phyloP scores from a whole-genome alignment of 108 stramenopile species.

The Nannochloropsis gaditana region DNA sequence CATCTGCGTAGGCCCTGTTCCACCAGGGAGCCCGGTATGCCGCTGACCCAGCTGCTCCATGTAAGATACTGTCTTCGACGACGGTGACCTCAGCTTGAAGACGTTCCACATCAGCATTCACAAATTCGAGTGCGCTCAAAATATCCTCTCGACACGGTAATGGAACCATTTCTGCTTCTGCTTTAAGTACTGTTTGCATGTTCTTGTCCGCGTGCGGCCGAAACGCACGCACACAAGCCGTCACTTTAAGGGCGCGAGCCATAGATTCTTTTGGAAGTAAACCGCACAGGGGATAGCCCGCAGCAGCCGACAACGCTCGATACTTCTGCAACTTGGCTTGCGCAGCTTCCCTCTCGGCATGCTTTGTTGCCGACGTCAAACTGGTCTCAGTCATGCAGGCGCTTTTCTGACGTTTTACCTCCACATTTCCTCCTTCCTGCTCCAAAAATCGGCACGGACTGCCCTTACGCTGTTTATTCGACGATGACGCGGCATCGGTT shows the following conservation, averaged over 20 bases:
- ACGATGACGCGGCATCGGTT: no score
- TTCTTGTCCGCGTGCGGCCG: not conserved
- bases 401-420: not conserved
- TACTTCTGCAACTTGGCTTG: not conserved
- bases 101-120: not conserved
- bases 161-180: not conserved
- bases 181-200: not conserved
- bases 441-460: no score
- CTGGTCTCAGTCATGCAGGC: not conserved
- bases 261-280: slow-evolving; percentile 16
- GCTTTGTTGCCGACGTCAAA: not conserved
- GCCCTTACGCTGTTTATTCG: no score
- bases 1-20: not conserved
- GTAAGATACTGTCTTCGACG: not conserved
- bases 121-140: not conserved
- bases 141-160: slow-evolving; percentile 14
- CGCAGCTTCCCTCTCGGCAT: slow-evolving; percentile 4
- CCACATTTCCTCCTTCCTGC: not conserved
- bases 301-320: not conserved
- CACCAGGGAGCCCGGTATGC: slow-evolving; percentile 11
- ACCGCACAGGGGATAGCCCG: not conserved
- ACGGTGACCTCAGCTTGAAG: not conserved
- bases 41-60: not conserved
- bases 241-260: not conserved
- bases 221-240: not conserved